Base-by-base conservation (phyloP, 768 basidiomycete species). In the Saitozyma sp. region DNA sequence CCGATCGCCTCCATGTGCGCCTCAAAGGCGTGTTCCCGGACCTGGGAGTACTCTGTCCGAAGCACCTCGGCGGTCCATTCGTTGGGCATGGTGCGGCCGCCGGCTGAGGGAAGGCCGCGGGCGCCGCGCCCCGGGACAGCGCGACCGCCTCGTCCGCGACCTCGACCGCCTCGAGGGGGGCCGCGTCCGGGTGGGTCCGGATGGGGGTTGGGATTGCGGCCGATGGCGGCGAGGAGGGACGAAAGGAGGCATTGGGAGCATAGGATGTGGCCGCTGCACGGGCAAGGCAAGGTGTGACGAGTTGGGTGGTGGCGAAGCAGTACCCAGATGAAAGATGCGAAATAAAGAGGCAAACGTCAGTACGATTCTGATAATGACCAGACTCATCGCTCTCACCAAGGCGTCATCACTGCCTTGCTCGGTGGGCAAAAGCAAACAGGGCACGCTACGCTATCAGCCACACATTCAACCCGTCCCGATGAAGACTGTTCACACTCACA, bases 91-190 rank as follows among this genome's bases (percentile, higher is more conserved):
- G 29, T 5, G 29, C 29, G 29, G 29, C 29, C 29, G 5, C 29
- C 29, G 2, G 29, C 29, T 29, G 29, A 29, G 5, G 29, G 29
- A 29, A 29, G 29, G 29, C 29, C 29, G 29, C 29, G 29, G 29
- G 29, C 29, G 29, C 29, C 29, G 29, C 29, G 29, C 2, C 29
- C 29, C 29, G 29, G 29, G 29, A 5, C 29, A 29, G 29, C 52
- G 83, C 82, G 1, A 82, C 83, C 0, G 76, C 81, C 4, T 80
- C 77, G 55, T 82, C 79, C 0, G 83, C 82, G 50, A 70, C 51
- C 51, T 80, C 77, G n/a, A 83, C 67, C 38, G 82, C 82, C 11
- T 80, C 69, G 16, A 83, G 67, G 29, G 29, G 29, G 29, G 29
- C 2, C 29, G 5, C 29, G 29, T 29, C 29, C 29, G 29, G 29